Evolutionary conservation across 768 basidiomycete species (phyloP), one percentile per base, ranked within the genome.

Genomic region (Podaxis rugospora): DNA sequence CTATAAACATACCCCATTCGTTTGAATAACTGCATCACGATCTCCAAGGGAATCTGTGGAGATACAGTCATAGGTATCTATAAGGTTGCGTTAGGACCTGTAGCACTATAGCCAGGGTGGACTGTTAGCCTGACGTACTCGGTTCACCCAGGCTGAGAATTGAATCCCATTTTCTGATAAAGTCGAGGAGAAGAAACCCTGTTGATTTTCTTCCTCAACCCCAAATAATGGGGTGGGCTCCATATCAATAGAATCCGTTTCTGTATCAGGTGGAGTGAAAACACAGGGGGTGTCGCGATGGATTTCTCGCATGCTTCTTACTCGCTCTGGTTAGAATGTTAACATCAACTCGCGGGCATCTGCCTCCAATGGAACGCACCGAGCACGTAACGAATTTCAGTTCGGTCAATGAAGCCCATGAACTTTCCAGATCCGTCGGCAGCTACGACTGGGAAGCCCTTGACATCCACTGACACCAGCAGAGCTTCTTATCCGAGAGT

Each of bases 11-110:
- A 97, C 97, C 97, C 97, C 90, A 99, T 92, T 50, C 93, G 84
- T 70, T 96, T 93, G 80, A 98, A 99, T 27, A 99, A 76, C 69
- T 99, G 94, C 90, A 97, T 93, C 6, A 95, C 93, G 57, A 98
- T 94, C 72, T 99, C 97, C 46, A 99, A 78, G 0, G 95, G 94
- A 42, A 97, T 81, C 64, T 92, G 92, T 1, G 94, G 89, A 5
- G 94, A 89, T 10, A 97, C 95, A 0, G 92, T 94, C 68, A 99
- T 82, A 0, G 96, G 95, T 0, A 94, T 96, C 97, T 99, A 70
- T 39, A 51, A 54, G 53, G 40, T 47, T 52, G 32, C 32, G 14
- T 53, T 39, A 65, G 62, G 25, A 44, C 42, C 9, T 28, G 47
- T 25, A 42, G 35, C 18, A 36, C 25, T n/a, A 54, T 32, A 4